Evolutionary conservation across 108 stramenopile genomes (phyloP), one percentile per base, ranked within the genome.

Genomic region (Cafeteria roenbergensis): DNA sequence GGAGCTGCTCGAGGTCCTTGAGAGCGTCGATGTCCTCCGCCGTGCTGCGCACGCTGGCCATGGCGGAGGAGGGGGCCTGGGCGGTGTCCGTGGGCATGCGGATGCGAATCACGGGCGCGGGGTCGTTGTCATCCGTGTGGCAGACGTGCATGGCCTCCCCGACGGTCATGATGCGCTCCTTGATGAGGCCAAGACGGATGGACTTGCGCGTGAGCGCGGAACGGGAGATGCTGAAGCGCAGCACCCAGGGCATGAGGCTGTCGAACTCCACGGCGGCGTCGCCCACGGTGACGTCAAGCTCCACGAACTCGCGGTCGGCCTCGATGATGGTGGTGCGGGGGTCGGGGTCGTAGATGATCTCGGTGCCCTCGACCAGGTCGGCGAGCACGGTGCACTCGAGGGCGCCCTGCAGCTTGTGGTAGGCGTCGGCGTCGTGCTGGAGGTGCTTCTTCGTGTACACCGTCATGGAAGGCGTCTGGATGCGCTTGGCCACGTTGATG

Each of bases 321-420:
- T 64, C 64, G 9, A 95, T 88, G 62, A 95, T 78, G n/a, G 90
- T 86, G 63, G 86, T 82, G 48, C 73, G 74, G 2, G 91, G 85
- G 52, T 98, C 91, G 58, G 96, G 93, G 76, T 98, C 96, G 71
- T 95, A 98, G 73, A 84, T 82, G 52, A 95, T 90, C 80, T 91
- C 87, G n/a, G 93, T 94, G 35, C 85, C 75, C 64, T 81, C 82
- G 12, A 88, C 89, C 55, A 97, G 71, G 65, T 94, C 88, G 28
- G 84, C 81, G 34, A 97, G 80, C 26, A 88, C 84, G 28, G 92
- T 93, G 74, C 86, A 93, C 79, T 97, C 95, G 50, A 97, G 83
- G 69, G 83, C 75, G 25, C 81, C 78, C 58, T 86, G 85, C 57
- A 91, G 86, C 36, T 87, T 71, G 42, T 54, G 31, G 59, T 63